Evolutionary conservation across 176 grass and related monocot species (phyloP), one percentile per base, ranked within the genome.

Genomic region (Lolium multiflorum): DNA sequence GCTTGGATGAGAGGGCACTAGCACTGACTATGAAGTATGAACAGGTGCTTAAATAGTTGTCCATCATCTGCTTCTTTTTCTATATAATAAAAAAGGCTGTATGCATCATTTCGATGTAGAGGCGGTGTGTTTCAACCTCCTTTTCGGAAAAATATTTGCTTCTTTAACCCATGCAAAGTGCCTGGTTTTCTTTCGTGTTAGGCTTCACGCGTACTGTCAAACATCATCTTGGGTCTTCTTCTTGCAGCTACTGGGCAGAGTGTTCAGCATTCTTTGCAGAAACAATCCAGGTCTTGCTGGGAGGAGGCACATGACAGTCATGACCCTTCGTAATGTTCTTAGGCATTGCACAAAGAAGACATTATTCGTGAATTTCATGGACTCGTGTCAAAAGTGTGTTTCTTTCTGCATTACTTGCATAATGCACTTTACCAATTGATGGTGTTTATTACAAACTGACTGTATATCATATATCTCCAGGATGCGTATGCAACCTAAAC

Each of bases 361-460:
- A 8, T 91, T 98, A 39, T 98, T 98, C 76, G 91, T 95, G 17
- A 95, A 98, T 81, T 98, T 98, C 28, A 98, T 98, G 93, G 96
- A 94, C 38, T 80, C 92, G 18, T 98, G 93, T 56, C 91, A 94
- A 83, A 98, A 69, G 93, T 92, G 79, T 39, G 79, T 79, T 73
- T 28, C 28, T 28, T 28, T 85, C 15, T 3, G 15, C 0, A 18
- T 54, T 16, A 3, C 13, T 4, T 74, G 47, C 11, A 59, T 15
- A 50, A 28, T 28, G 28, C 9, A 24, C 15, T 74, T 74, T 18
- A 11, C 22, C 13, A 9, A 14, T n/a, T 0, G 51, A 67, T 37
- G 5, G 20, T 76, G 49, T 28, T n/a, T 57, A 26, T n/a, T 16
- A 60, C 18, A 1, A 81, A 17, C 7, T 70, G 0, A 78, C 14